Conservation (phyloP, 2,329 filamentous ascomycete species). For the Pyrenochaeta sp. region DNA sequence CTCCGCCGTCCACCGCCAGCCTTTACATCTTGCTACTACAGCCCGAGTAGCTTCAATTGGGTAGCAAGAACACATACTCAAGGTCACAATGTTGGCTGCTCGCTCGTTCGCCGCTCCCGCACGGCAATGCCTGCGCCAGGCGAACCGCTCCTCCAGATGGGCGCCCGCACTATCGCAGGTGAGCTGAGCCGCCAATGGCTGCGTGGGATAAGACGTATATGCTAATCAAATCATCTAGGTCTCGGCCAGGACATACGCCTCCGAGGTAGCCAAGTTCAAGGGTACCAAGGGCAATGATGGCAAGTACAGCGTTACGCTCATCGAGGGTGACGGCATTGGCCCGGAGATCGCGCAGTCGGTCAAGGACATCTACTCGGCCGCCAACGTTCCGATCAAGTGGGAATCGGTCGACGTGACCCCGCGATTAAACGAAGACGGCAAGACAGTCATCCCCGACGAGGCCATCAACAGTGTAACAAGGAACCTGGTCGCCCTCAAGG, state of each 20-base stretch:
- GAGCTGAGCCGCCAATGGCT: conserved; percentile 40
- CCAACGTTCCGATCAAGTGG: conserved; percentile 95
- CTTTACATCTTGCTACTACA: conserved; percentile 38
- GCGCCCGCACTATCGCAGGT: conserved; percentile 66
- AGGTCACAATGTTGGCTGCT: conserved; percentile 79
- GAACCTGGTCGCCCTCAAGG: conserved; percentile 98
- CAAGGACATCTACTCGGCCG: conserved; percentile 97
- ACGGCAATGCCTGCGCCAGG: conserved; percentile 80
- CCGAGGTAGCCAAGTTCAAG: conserved; percentile 85
- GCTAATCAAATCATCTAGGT: conserved; percentile 25
- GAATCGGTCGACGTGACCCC: conserved; percentile 97
- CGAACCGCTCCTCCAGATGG: conserved; percentile 58
- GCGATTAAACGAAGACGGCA: conserved; percentile 90
- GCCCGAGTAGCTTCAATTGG: conserved; percentile 46
- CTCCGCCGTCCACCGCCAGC: conserved; percentile 29
- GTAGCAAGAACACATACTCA: conserved; percentile 28
- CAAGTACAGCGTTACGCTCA: conserved; percentile 94
- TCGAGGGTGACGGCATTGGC: conserved; percentile 98
- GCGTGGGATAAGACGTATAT: background rate
- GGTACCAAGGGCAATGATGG: conserved; percentile 89
- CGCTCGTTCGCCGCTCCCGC: conserved; percentile 79
- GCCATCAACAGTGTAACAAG: conserved; percentile 92
- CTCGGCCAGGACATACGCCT: conserved; percentile 64
- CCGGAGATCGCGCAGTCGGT: conserved; percentile 97
- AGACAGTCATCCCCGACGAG: conserved; percentile 90